phyloP scores from a whole-genome alignment of 2,329 filamentous ascomycete species.

The Pestalotiopsis sp. region DNA sequence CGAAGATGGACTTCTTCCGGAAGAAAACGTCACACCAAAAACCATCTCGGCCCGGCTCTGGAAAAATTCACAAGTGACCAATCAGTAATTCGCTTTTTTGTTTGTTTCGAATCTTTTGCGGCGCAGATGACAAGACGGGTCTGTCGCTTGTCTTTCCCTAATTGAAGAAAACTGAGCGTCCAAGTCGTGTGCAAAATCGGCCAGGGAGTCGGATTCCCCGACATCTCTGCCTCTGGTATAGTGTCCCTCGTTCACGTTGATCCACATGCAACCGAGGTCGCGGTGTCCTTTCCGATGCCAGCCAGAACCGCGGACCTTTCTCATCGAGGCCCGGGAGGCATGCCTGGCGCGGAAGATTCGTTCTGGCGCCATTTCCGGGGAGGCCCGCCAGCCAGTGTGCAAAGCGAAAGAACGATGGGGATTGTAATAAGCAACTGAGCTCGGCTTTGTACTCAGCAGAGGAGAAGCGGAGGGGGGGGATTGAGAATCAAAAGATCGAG shows the following conservation, averaged over 20 bases:
- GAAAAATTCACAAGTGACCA: not conserved
- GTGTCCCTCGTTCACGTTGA: not conserved
- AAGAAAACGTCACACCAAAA: constrained; percentile 1
- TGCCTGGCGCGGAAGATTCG: not conserved
- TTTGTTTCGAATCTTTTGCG: no score
- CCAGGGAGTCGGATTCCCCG: not conserved
- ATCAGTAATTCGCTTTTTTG: not conserved
- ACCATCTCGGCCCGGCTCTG: not conserved
- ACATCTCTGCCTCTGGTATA: not conserved
- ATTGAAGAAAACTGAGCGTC: not conserved
- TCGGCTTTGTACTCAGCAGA: no score
- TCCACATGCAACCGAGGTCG: not conserved
- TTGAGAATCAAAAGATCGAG: no score
- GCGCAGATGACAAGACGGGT: no score
- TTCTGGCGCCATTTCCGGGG: not conserved
- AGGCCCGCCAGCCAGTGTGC: no score
- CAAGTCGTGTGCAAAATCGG: not conserved
- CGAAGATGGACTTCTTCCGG: not conserved
- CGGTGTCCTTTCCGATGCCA: not conserved
- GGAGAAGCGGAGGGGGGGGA: no score
- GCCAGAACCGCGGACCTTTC: not conserved
- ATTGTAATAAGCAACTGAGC: no score
- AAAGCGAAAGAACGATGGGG: no score
- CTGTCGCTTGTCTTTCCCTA: no score
- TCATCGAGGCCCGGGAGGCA: not conserved